These are phyloP conservation scores for Ogataea trehalophila DNA, from an alignment of 805 yeast species.

Conservation along the genomic window DNA sequence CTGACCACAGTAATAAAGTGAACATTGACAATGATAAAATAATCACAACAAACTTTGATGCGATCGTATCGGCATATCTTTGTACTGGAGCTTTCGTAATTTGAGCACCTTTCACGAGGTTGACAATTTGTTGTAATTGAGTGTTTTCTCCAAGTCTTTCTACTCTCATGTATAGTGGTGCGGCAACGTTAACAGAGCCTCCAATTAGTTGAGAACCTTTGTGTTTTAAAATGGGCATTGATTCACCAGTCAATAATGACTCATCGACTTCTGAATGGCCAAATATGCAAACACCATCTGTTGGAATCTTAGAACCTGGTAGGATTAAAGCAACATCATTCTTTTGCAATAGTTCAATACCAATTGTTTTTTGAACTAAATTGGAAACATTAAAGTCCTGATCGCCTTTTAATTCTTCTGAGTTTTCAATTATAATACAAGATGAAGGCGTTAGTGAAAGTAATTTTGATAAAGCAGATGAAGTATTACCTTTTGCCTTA, in stretches of 20 bases:
- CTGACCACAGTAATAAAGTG: slow-evolving; percentile 65
- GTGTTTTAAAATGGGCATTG: slow-evolving; percentile 63
- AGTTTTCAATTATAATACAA: slow-evolving; percentile 58
- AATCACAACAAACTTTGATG: slow-evolving; percentile 79
- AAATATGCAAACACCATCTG: slow-evolving; percentile 76
- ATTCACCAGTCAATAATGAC: slow-evolving; percentile 88
- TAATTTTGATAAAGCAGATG: slow-evolving; percentile 78
- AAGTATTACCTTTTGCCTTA: slow-evolving; percentile 89
- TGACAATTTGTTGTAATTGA: slow-evolving; percentile 80
- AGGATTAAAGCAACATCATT: slow-evolving; percentile 71
- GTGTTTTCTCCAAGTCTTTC: slow-evolving; percentile 76
- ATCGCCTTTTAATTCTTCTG: slow-evolving; percentile 10
- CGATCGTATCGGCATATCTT: slow-evolving; percentile 77
- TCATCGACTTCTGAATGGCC: slow-evolving; percentile 88
- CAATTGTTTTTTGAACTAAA: slow-evolving; percentile 41
- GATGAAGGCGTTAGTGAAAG: slow-evolving; percentile 75
- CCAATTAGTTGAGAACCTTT: slow-evolving; percentile 69
- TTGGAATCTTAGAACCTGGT: slow-evolving; percentile 88
- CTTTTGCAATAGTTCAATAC: slow-evolving; percentile 71
- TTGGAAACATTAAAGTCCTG: slow-evolving; percentile 5
- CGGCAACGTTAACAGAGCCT: slow-evolving; percentile 84
- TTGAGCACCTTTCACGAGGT: slow-evolving; percentile 85
- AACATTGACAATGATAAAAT: slow-evolving; percentile 56
- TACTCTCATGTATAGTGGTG: slow-evolving; percentile 64
- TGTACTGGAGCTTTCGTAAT: slow-evolving; percentile 87